These are phyloP conservation scores for Wallacemonas rigidus DNA, from an alignment of 208 protist genomes.

Conservation along the genomic window DNA sequence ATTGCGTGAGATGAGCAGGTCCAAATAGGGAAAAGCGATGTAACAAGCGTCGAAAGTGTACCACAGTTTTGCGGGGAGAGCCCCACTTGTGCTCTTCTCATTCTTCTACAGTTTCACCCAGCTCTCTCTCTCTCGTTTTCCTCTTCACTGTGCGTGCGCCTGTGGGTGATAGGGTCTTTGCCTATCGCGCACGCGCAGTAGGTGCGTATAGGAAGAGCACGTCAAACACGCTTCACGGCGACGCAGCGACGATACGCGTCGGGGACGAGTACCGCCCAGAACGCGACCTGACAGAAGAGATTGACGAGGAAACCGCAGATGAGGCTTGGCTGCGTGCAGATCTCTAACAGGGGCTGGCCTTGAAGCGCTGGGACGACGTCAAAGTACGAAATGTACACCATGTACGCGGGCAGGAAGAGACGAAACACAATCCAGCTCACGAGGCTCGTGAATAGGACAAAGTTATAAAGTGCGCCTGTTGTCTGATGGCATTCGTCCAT, in stretches of 20 bases:
- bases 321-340: slow-evolving; percentile 36
- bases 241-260: slow-evolving; percentile 15
- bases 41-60: too few relatives aligned
- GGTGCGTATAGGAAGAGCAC: too few relatives aligned
- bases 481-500: slow-evolving; percentile 35
- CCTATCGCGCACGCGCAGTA: too few relatives aligned
- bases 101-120: too few relatives aligned
- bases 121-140: too few relatives aligned
- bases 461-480: slow-evolving; percentile 18
- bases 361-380: slow-evolving; percentile 5
- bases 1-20: too few relatives aligned
- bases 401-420: slow-evolving; percentile 27
- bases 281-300: slow-evolving; percentile 44
- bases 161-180: too few relatives aligned
- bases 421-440: slow-evolving; percentile 52
- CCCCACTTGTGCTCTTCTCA: too few relatives aligned
- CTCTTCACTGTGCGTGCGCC: too few relatives aligned
- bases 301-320: slow-evolving; percentile 48
- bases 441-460: slow-evolving; percentile 31
- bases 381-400: slow-evolving; percentile 28
- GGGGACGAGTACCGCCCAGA: slow-evolving; percentile 31
- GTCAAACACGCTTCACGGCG: neutral
- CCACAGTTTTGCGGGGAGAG: too few relatives aligned
- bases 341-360: neutral
- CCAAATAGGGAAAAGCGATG: too few relatives aligned